These are phyloP conservation scores for Globisporangium rhizosaccharum DNA, from an alignment of 352 stramenopile species.

Conservation along the genomic window DNA sequence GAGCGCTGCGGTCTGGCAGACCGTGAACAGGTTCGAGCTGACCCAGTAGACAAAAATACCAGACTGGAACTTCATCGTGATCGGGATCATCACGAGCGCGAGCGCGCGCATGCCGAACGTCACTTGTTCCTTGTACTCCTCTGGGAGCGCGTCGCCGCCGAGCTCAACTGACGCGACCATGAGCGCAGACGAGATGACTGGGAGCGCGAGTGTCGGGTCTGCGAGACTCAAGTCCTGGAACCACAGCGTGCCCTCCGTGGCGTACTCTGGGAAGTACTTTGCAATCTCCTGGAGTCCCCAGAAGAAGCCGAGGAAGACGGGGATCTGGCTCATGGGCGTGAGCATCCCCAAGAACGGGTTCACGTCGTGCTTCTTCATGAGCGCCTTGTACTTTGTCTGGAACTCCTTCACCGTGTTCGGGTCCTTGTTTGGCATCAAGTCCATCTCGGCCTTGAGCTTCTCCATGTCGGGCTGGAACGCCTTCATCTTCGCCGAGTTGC, in stretches of 20 bases:
- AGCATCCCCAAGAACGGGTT: conserved; percentile 72
- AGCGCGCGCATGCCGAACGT: conserved; percentile 78
- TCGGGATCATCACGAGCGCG: conserved; percentile 59
- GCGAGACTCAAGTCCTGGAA: conserved; percentile 69
- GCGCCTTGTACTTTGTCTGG: conserved; percentile 63
- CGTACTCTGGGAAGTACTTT: conserved; percentile 78
- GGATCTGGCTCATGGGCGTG: conserved; percentile 69
- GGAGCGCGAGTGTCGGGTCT: conserved; percentile 72
- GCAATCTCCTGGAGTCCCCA: conserved; percentile 76
- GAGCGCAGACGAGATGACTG: conserved; percentile 70
- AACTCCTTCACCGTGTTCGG: conserved; percentile 53
- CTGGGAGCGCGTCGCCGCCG: conserved; percentile 52
- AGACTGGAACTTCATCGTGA: conserved; percentile 83
- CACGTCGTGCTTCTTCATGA: conserved; percentile 83
- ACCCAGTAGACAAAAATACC: conserved; percentile 87
- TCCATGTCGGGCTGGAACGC: conserved; percentile 79
- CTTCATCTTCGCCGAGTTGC: conserved; percentile 85
- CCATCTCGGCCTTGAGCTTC: conserved; percentile 70
- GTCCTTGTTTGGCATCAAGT: conserved; percentile 36
- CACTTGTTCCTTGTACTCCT: conserved; percentile 64
- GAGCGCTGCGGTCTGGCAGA: conserved; percentile 55
- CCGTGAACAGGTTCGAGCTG: conserved; percentile 75
- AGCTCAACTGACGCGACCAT: conserved; percentile 79
- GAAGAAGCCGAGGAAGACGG: conserved; percentile 83
- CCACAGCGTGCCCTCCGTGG: conserved; percentile 74